Evolutionary conservation across 768 basidiomycete genomes (phyloP), one percentile per base, ranked within the genome.

Genomic region (Lanmaoa pseudosensibilis): DNA sequence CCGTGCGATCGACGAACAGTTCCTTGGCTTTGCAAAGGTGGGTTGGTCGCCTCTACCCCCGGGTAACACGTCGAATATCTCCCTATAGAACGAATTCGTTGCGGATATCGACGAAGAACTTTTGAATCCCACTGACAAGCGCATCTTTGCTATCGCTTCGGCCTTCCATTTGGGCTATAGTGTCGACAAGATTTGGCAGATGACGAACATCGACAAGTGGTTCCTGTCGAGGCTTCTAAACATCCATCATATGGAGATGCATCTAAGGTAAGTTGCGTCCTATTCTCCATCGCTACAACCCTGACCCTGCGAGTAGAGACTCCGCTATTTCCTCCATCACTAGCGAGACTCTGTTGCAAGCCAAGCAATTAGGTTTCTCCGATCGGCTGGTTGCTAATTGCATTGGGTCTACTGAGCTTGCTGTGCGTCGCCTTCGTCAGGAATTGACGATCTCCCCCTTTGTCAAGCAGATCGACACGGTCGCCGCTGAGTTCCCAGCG

Each of bases 151-250:
- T 19, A 92, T 99, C 64, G 92, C 94, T 12, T 86, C 90, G 19
- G 97, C 96, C 6, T 90, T 99, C 78, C 85, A 94, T 73, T 82
- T 84, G 41, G 96, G 94, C 13, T 96, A 98, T 69, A 88, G 87
- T 50, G 90, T 99, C 56, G 93, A 99, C 60, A 94, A 94, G 75
- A 85, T 99, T 65, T 94, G 94, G 87, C 86, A 94, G 70, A 92
- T 98, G 89, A 95, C 94, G 50, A 96, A 90, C 72, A 98, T 99
- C 63, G 96, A 98, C 78, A 94, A 89, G 72, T 99, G 96, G 96
- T 99, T 99, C 82, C 74, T 99, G 69, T 92, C 84, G 54, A 91
- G 88, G 74, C 83, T 99, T 36, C 79, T 90, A 68, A 80, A 91
- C 63, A 89, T 98, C 59, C 86, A 83, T 70, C 80, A 83, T 64